Evolutionary conservation across 2,329 filamentous ascomycete genomes (phyloP), one percentile per base, ranked within the genome.

Genomic region (Thelonectria rubi): DNA sequence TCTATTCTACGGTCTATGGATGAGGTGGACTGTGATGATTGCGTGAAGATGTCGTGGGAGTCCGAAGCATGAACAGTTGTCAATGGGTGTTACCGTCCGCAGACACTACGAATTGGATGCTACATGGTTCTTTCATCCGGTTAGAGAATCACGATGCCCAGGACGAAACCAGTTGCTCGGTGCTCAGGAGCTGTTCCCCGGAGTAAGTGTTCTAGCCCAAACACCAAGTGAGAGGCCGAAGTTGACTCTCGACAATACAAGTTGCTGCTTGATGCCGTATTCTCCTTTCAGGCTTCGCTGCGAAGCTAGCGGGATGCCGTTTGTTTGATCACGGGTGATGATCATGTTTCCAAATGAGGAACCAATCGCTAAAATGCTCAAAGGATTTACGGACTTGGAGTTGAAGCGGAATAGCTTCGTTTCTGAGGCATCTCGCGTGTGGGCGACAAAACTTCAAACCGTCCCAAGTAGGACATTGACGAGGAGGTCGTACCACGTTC

Each of bases 381-480:
- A n/a, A n/a, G n/a, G n/a, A n/a, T n/a, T 14, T 37, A 15, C 9
- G 15, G 34, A 15, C 6, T 55, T 20, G 21, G 32, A 37, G 46
- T 20, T n/a, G 21, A 26, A 51, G 26, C 7, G 21, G 32, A 40
- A 43, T 51, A 17, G 48, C 24, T 32, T 17, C 17, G 20, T 17
- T 47, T 57, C 43, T 57, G 58, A 53, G 21, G 53, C 53, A 34
- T 48, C 49, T 30, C 15, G 20, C 30, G 58, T 61, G 45, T 56
- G 34, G 40, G 30, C 42, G 14, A 42, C 48, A 43, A 37, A 57
- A 18, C 34, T 17, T 56, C 53, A 61, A 61, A 56, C 48, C 11
- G n/a, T 42, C 24, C 34, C 52, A 32, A 56, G 53, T 61, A 24
- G 20, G 58, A 57, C 53, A 40, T 61, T 56, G 30, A 61, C 24